Conservation (phyloP, 768 basidiomycete genomes). For the Psilocybe subaeruginosa region DNA sequence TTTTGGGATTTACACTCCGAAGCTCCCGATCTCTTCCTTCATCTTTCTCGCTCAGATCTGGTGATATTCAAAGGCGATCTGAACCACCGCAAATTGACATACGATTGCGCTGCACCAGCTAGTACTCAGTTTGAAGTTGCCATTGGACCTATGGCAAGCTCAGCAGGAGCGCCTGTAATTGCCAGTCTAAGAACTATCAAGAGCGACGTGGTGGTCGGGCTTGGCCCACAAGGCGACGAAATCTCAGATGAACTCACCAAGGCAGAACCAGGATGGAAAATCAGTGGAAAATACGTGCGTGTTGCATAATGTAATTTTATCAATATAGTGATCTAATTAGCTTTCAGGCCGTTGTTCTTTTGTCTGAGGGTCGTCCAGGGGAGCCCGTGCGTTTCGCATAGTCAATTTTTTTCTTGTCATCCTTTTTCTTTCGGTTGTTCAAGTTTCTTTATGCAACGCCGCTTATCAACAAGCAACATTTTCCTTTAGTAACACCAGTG, state of each 20-base stretch:
- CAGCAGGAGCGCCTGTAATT: constrained; percentile 85
- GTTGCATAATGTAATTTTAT: not conserved
- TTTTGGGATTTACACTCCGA: constrained; percentile 87
- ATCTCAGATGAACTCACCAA: constrained; percentile 82
- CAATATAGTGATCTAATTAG: not conserved
- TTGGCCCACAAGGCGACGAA: constrained; percentile 68
- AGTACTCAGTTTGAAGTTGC: constrained; percentile 89
- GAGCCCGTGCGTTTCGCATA: constrained; percentile 80
- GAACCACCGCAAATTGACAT: constrained; percentile 90
- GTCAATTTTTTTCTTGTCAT: not conserved
- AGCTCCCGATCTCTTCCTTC: constrained; percentile 90
- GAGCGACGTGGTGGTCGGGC: constrained; percentile 91
- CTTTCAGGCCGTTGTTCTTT: constrained; percentile 77
- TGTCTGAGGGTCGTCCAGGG: constrained; percentile 87
- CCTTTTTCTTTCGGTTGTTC: no score
- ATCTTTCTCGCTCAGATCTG: constrained; percentile 87
- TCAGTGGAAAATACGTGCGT: constrained; percentile 94
- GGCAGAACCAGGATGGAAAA: constrained; percentile 93
- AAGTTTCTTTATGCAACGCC: no score
- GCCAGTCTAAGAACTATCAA: constrained; percentile 92
- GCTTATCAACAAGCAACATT: not conserved
- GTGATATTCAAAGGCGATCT: constrained; percentile 95
- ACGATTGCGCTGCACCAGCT: constrained; percentile 84
- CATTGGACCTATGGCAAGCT: constrained; percentile 90
- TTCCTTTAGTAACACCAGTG: not conserved